Base-by-base conservation (phyloP, 257 asterid species). In the Nicotiana tomentosiformis region DNA sequence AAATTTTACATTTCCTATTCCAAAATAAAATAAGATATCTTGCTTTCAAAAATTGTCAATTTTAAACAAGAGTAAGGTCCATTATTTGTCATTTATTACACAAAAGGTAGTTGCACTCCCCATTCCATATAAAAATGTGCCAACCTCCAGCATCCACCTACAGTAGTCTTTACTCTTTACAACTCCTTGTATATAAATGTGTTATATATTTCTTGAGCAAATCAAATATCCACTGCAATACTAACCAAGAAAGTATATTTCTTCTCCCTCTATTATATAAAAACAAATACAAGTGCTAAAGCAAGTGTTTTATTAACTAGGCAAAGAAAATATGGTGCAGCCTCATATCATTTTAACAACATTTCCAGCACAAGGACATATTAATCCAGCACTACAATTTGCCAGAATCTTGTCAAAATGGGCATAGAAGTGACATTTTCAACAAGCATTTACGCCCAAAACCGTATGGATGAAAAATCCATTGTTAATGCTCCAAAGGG, bases 291-390 rank as follows among this genome's bases (percentile, higher is more conserved):
- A 23, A 64, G 37, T 4, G 20, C 66, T 0, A 61, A 61, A 61
- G 1, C 66, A 20, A 20, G 58, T 17, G 5, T 5, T 35, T 1
- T 37, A n/a, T 1, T 18, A 0, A 65, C 10, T 0, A 26, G 15
- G 7, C 39, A 5, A 65, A 64, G 4, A n/a, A 68, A 39, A 20
- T 1, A 74, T 74, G 79, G 39, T 49, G 79, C 2, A 74, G 20
- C 26, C 16, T 7, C 90, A 85, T 81, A n/a, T 87, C 11, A 84
- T 85, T 3, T 35, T 88, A 1, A 26, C 83, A 66, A 65, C 81
- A 15, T 85, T 10, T 66, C 87, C 90, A 37, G 90, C 86, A 9
- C 88, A 88, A 60, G 90, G 90, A 30, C 88, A 85, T 56, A 78
- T 84, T 10, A 88, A 86, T 57, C 90, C 88, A 9, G 2, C 81